Conservation (phyloP, 345 rosid genomes). For the Populus pruinosa region DNA sequence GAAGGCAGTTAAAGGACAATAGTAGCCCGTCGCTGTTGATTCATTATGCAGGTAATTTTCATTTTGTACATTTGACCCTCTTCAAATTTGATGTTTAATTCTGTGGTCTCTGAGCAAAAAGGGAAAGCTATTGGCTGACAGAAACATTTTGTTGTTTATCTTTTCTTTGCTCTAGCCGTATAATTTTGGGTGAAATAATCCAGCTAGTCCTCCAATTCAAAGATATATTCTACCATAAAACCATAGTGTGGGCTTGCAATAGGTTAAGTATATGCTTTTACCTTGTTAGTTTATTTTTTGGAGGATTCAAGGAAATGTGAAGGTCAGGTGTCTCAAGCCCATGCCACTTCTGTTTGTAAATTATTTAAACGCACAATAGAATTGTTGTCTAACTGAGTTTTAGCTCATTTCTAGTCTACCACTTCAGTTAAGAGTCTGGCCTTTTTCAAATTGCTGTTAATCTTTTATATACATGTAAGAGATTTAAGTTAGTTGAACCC, state of each 20-base stretch:
- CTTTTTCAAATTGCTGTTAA: background rate
- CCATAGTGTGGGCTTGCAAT: background rate
- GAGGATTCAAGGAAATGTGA: background rate
- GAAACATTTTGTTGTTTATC: background rate
- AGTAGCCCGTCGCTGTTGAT: conserved; percentile 76
- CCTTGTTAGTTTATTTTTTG: background rate
- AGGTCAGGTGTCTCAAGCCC: background rate
- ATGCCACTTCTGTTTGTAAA: background rate
- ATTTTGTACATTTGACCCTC: background rate
- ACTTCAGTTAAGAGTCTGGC: background rate
- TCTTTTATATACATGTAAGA: background rate
- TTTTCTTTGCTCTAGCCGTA: background rate
- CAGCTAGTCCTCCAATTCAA: background rate
- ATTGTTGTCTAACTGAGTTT: background rate
- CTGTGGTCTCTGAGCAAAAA: background rate
- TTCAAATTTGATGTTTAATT: background rate
- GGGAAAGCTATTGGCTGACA: background rate
- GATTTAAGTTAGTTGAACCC: background rate
- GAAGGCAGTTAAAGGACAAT: conserved; percentile 69
- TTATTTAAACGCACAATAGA: background rate
- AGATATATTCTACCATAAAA: background rate
- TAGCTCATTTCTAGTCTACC: background rate
- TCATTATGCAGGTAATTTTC: conserved; percentile 76
- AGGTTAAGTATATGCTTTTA: background rate
- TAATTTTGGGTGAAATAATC: background rate